phyloP scores from a whole-genome alignment of 1,284 basidiomycete genomes.

The Dichomitus squalens region DNA sequence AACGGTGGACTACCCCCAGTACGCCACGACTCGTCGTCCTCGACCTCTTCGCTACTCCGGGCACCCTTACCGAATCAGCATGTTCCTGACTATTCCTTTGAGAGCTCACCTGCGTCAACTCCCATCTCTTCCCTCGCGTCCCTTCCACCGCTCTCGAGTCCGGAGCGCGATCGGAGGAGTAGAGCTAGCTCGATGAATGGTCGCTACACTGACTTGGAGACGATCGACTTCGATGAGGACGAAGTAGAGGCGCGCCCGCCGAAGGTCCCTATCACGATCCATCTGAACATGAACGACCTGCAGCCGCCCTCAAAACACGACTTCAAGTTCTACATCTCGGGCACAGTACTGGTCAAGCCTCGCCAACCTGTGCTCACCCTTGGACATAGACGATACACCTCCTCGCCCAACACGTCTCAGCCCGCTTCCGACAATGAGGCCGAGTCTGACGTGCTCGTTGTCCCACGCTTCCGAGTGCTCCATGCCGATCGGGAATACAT shows the following conservation, averaged over 20 bases:
- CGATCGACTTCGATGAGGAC: slow-evolving; percentile 23
- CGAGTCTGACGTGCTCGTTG: slow-evolving; percentile 49
- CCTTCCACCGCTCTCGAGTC: slow-evolving; percentile 42
- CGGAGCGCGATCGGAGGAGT: slow-evolving; percentile 35
- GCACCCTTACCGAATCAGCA: slow-evolving; percentile 67
- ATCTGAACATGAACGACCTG: slow-evolving; percentile 78
- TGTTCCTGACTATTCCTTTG: slow-evolving; percentile 66
- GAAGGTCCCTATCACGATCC: slow-evolving; percentile 63
- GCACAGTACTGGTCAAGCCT: slow-evolving; percentile 62
- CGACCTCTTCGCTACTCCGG: slow-evolving; percentile 62
- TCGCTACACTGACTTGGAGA: slow-evolving; percentile 27
- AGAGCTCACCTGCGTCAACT: slow-evolving; percentile 56
- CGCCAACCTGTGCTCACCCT: slow-evolving; percentile 34
- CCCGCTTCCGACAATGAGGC: slow-evolving; percentile 34
- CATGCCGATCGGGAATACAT: slow-evolving; percentile 62
- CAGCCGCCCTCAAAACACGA: slow-evolving; percentile 61
- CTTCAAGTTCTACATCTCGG: slow-evolving; percentile 66
- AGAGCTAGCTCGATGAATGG: slow-evolving; percentile 32
- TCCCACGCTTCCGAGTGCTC: slow-evolving; percentile 71
- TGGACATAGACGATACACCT: slow-evolving; percentile 14
- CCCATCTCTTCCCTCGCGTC: slow-evolving; percentile 61
- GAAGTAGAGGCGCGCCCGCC: slow-evolving; percentile 40
- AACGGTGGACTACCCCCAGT: slow-evolving; percentile 29
- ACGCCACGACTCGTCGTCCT: slow-evolving; percentile 43
- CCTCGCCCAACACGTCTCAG: slow-evolving; percentile 23